Evolutionary conservation across 2,329 filamentous ascomycete genomes (phyloP).

Genomic region (Tetracladium maxilliforme): DNA sequence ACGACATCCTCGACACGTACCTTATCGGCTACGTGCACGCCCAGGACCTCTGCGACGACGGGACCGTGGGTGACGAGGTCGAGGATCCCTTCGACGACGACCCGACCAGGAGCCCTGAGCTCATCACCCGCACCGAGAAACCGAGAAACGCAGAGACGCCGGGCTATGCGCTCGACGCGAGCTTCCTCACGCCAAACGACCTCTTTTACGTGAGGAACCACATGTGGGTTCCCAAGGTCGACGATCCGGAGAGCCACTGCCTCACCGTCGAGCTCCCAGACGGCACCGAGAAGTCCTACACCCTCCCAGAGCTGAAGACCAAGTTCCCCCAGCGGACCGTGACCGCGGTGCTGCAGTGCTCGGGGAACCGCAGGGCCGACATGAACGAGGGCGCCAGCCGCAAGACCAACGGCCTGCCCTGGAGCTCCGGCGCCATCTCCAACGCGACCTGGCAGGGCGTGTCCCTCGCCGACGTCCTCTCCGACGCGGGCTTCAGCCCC

Average conservation of each 20-base stretch:
- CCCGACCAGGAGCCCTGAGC: slow-evolving; percentile 30
- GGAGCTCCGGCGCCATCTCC: slow-evolving; percentile 43
- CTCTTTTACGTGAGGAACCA: slow-evolving; percentile 48
- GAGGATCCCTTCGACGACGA: slow-evolving; percentile 44
- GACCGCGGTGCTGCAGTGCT: slow-evolving; percentile 43
- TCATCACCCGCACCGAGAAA: slow-evolving; percentile 34
- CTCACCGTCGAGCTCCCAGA: slow-evolving; percentile 40
- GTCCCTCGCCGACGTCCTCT: slow-evolving; percentile 36
- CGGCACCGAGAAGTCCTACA: slow-evolving; percentile 35
- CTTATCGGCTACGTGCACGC: slow-evolving; percentile 44
- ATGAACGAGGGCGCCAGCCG: slow-evolving; percentile 34
- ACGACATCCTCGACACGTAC: slow-evolving; percentile 46
- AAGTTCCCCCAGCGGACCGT: slow-evolving; percentile 34
- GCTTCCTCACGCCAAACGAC: slow-evolving; percentile 39
- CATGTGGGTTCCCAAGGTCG: slow-evolving; percentile 45
- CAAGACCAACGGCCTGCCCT: slow-evolving; percentile 41
- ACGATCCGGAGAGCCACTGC: slow-evolving; percentile 18
- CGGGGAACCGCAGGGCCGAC: slow-evolving; percentile 41
- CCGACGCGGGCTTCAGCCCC: slow-evolving; percentile 43
- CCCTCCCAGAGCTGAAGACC: slow-evolving; percentile 34
- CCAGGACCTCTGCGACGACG: slow-evolving; percentile 39
- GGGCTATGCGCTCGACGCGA: slow-evolving; percentile 23
- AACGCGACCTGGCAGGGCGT: slow-evolving; percentile 45
- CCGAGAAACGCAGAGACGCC: slow-evolving; percentile 48
- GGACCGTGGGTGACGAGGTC: slow-evolving; percentile 33